Percentiles rank a stretch among this genome's conserved stretches.
These are phyloP conservation scores for Phytophthora pinifolia DNA, from an alignment of 352 stramenopile genomes.

Conservation along the genomic window DNA sequence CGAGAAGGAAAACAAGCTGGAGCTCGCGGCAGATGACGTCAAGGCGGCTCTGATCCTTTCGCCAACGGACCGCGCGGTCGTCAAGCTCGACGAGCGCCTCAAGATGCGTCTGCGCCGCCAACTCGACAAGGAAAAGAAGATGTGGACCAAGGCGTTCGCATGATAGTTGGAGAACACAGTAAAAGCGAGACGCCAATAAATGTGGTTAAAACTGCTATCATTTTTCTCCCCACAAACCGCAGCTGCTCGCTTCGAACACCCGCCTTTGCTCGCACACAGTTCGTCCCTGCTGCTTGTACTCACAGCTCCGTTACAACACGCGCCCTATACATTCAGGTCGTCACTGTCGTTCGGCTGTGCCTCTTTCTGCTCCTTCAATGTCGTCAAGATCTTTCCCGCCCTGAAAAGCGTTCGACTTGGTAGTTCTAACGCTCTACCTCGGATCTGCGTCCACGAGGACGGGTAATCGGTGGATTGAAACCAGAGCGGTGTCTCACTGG, in stretches of 20 bases:
- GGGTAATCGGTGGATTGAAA: slow-evolving; percentile 1
- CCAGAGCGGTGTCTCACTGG: slow-evolving; percentile 14
- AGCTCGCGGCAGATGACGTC: slow-evolving; percentile 63
- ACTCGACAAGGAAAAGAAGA: slow-evolving; percentile 90
- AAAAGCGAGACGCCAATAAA: slow-evolving; percentile 19
- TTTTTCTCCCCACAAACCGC: slow-evolving; percentile 20
- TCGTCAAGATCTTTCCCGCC: slow-evolving; percentile 9
- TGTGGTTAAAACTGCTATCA: slow-evolving; percentile 32
- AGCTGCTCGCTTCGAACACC: slow-evolving; percentile 3
- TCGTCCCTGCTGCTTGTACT: slow-evolving; percentile 16
- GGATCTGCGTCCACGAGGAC: slow-evolving; percentile 3
- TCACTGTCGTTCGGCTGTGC: slow-evolving; percentile 27
- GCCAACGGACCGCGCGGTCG: slow-evolving; percentile 78
- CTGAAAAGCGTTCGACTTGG: slow-evolving; percentile 1
- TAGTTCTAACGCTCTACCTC: slow-evolving; percentile 7
- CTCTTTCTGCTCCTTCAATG: slow-evolving; percentile 7
- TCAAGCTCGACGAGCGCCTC: slow-evolving; percentile 72
- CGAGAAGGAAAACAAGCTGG: slow-evolving; percentile 88
- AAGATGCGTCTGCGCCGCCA: slow-evolving; percentile 71
- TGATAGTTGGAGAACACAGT: slow-evolving; percentile 28
- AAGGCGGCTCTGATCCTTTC: slow-evolving; percentile 53
- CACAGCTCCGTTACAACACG: slow-evolving; percentile 22
- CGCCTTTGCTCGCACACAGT: slow-evolving; percentile 4
- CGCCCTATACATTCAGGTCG: slow-evolving; percentile 29
- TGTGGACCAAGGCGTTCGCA: slow-evolving; percentile 87